Evolutionary conservation across 495 filamentous ascomycete genomes (phyloP).

Genomic region (Recurvomyces mirabilis): DNA sequence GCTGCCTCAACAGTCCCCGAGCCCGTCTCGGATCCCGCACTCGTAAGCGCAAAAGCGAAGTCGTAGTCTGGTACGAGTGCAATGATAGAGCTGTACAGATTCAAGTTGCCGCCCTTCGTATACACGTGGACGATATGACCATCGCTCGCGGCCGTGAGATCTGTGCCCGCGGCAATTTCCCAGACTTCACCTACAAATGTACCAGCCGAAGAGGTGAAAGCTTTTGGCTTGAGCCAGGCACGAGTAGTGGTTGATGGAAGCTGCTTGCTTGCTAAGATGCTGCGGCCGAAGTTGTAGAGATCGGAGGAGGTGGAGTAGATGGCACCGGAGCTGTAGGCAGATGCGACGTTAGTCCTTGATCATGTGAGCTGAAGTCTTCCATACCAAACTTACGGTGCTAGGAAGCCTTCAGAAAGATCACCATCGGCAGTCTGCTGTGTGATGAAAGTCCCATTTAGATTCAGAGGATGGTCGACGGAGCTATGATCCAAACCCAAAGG

Average conservation of each 20-base stretch:
- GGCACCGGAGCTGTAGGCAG: not conserved
- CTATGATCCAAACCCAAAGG: not conserved
- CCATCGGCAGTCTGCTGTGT: not conserved
- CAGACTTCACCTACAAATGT: not conserved
- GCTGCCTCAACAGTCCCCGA: not conserved
- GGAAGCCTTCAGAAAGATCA: not conserved
- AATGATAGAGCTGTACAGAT: not conserved
- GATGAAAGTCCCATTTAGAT: not conserved
- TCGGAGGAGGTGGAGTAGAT: not conserved
- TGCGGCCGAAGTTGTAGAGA: not conserved
- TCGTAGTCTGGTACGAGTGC: not conserved
- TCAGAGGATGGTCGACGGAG: not conserved
- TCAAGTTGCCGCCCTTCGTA: not conserved
- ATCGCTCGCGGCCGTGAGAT: not conserved
- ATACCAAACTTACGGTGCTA: not conserved
- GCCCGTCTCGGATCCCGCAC: not conserved
- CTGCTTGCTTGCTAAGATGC: not conserved
- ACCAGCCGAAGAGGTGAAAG: not conserved
- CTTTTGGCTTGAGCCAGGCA: not conserved
- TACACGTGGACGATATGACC: not conserved
- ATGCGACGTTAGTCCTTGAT: no score
- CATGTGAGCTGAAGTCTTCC: no score
- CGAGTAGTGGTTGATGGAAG: not conserved
- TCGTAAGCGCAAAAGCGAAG: not conserved
- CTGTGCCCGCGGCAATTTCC: not conserved